Evolutionary conservation across 2,329 filamentous ascomycete species (phyloP).

Genomic region (Aschersonia sp.): DNA sequence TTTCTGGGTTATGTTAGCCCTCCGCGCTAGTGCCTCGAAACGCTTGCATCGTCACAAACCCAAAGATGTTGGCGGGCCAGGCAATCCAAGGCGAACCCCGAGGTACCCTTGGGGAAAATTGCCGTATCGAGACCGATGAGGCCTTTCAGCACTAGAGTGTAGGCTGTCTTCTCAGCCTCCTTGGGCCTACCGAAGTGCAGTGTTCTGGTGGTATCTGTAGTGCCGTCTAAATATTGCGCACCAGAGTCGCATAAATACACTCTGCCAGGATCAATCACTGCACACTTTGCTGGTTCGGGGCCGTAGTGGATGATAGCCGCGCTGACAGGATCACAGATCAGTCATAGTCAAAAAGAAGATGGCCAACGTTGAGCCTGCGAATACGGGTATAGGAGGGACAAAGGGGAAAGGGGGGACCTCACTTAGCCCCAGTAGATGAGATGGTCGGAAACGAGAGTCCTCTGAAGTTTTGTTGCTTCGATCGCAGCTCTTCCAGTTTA

Average conservation of each 20-base stretch:
- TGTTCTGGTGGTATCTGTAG: constrained; percentile 89
- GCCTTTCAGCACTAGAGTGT: constrained; percentile 89
- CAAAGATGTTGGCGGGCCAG: constrained; percentile 86
- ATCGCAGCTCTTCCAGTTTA: constrained; percentile 67
- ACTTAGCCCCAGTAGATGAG: constrained; percentile 75
- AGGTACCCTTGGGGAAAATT: constrained; percentile 89
- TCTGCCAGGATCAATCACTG: constrained; percentile 66
- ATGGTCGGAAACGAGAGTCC: constrained; percentile 94
- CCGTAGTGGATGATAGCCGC: constrained; percentile 95
- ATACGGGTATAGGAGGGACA: not conserved
- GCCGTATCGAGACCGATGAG: constrained; percentile 78
- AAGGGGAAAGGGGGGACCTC: constrained; percentile 13
- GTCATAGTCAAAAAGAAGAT: not conserved
- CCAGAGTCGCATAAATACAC: constrained; percentile 96
- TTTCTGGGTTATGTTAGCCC: constrained; percentile 14
- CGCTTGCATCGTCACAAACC: constrained; percentile 32
- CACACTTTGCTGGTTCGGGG: constrained; percentile 69
- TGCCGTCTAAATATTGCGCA: constrained; percentile 91
- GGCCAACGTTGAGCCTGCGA: too few relatives aligned
- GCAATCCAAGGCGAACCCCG: constrained; percentile 78
- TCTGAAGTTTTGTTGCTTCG: constrained; percentile 58
- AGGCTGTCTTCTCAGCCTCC: constrained; percentile 71
- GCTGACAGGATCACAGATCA: constrained; percentile 28
- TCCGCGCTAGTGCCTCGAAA: too few relatives aligned
- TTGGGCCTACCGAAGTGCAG: constrained; percentile 82